Evolutionary conservation across 495 filamentous ascomycete genomes (phyloP), one percentile per base, ranked within the genome.

Genomic region (Emericellopsis terricola): DNA sequence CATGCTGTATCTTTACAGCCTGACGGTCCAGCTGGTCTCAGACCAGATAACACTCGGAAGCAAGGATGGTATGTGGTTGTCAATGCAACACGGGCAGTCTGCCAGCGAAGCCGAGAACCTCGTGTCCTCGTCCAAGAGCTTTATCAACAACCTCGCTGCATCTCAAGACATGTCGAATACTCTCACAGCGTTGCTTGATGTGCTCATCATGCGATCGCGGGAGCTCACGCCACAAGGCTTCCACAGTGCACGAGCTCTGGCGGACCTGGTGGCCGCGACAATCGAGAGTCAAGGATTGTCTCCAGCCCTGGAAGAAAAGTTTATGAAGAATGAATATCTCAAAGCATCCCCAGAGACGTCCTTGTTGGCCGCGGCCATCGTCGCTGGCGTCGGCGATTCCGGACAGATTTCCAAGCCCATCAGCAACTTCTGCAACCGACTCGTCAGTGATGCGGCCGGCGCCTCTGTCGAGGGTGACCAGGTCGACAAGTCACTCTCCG

Each of bases 71-170:
- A 45, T 64, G 15, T 65, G 60, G 63, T 33, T 15, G 5, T 38
- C 45, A 8, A 26, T 48, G 17, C 41, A 43, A 4, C 38, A 41
- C 4, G 45, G 59, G 1, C 68, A 74, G 17, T 46, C 62, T 19
- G 67, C 76, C 28, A 56, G 58, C 2, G 79, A 78, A 18, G 64
- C 74, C 11, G 46, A 75, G 26, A 65, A 75, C 2, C 62, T 79
- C 30, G 54, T 82, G 14, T 60, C 59, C 8, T 59, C 73, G 11
- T 23, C 24, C n/a, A 63, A 67, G 16, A 68, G 69, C 19, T 56
- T 47, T 10, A 42, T 76, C 10, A 52, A 85, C 18, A 45, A 42
- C 23, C 47, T 54, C 16, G 43, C 43, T 8, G 37, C 38, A 11
- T 44, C 48, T 17, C 32, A 42, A 1, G 44, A 50, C 8, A 27